Base-by-base conservation (phyloP, 148 eudicot genomes). In the Suaeda aralocaspica region DNA sequence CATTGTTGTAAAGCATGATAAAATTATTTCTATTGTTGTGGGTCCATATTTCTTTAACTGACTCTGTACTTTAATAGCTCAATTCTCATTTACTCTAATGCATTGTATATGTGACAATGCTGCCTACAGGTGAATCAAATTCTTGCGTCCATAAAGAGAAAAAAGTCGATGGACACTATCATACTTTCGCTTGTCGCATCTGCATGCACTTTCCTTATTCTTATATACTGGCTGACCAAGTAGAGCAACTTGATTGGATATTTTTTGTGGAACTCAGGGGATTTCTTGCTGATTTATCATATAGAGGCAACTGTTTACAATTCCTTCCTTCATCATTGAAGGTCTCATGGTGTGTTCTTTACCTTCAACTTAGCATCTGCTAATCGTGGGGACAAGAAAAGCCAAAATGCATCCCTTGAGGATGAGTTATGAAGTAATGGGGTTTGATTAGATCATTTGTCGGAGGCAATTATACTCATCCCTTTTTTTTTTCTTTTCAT, bases 131-230 rank as follows among this genome's bases (percentile, higher is more conserved):
- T 95, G 64, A 91, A 89, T 77, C 88, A 84, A 36, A 82, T 95
- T 67, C 84, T 95, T 31, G 79, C 89, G 25, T 77, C 99, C 26
- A 95, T 91, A 86, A 95, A 89, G 89, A 87, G 90, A 93, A 95
- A 89, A 79, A 95, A 89, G 84, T 95, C 99, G 14, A 89, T 89
- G 99, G 99, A 95, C 80, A 86, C 99, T 28, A 87, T 91, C 70
- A 85, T 95, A 74, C 90, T 95, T 66, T 95, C 97, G 45, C 84
- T 95, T 34, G 93, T 95, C 49, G 90, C 96, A 50, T 87, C 99
- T 21, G 90, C 85, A 46, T 91, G 99, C 93, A 95, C 92, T 45
- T 91, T 95, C 85, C 87, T 95, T 71, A 91, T 95, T 55, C 68
- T 95, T 75, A 81, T 95, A 64, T 95, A 95, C 77, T 95, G 97